These are phyloP conservation scores for Tubosaeta sp. DNA, from an alignment of 768 basidiomycete species.

Conservation along the genomic window DNA sequence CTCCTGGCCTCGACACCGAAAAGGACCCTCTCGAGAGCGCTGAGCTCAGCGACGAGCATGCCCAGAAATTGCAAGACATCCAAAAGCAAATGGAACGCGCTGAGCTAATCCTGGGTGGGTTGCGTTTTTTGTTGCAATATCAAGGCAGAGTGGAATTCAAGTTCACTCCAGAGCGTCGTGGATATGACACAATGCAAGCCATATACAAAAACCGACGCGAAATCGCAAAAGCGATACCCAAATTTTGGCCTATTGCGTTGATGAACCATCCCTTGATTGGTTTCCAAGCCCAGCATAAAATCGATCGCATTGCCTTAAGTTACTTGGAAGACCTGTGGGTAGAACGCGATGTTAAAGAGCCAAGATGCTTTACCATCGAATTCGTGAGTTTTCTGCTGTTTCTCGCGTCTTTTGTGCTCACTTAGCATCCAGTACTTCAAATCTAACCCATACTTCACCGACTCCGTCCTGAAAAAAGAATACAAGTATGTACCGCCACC, in stretches of 20 bases:
- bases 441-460: constrained; percentile 79
- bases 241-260: constrained; percentile 85
- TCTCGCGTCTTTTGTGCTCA: constrained; percentile 5
- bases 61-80: constrained; percentile 57
- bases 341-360: constrained; percentile 64
- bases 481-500: constrained; percentile 65
- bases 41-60: constrained; percentile 69
- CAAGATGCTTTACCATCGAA: constrained; percentile 79
- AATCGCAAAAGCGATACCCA: constrained; percentile 59
- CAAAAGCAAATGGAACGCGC: constrained; percentile 68
- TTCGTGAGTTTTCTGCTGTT: constrained; percentile 58
- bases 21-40: constrained; percentile 65
- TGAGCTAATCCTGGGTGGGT: constrained; percentile 71
- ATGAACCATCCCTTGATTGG: constrained; percentile 66
- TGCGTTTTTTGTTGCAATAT: not conserved
- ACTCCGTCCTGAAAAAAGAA: constrained; percentile 75
- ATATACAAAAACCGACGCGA: constrained; percentile 70
- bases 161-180: constrained; percentile 52
- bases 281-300: constrained; percentile 63
- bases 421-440: constrained; percentile 60
- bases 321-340: constrained; percentile 88
- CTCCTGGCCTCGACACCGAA: constrained; percentile 73
- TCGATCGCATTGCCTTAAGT: constrained; percentile 77
- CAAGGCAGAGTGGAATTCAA: constrained; percentile 6
- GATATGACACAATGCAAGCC: constrained; percentile 51